A percentile compares a stretch with the other conserved stretches of the same genome.
These are phyloP conservation scores for Barnettozyma sp. DNA, from an alignment of 805 yeast genomes.

Conservation along the genomic window DNA sequence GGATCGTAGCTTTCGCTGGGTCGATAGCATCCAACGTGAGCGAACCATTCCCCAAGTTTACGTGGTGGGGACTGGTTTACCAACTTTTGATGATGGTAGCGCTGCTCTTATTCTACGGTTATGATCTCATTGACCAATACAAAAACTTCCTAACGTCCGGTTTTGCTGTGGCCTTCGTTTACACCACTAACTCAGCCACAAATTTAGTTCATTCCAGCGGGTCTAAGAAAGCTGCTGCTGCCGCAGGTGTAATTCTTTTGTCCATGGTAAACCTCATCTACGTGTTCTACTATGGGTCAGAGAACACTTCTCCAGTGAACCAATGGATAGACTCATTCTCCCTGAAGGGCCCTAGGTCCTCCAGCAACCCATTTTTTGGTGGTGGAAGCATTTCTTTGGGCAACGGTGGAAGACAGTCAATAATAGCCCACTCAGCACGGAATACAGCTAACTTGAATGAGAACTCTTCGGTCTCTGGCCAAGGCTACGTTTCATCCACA, in stretches of 20 bases:
- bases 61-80: constrained; percentile 96
- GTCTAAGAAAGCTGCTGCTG: constrained; percentile 72
- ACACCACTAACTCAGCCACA: constrained; percentile 79
- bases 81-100: constrained; percentile 54
- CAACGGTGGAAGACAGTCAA: constrained; percentile 8
- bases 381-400: constrained; percentile 7
- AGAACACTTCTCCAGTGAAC: constrained; percentile 81
- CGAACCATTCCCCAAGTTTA: constrained; percentile 62
- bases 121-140: constrained; percentile 63
- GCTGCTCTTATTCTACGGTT: constrained; percentile 47
- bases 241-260: constrained; percentile 84
- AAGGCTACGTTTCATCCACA: constrained; percentile 39
- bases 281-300: constrained; percentile 87
- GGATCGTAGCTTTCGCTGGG: constrained; percentile 88
- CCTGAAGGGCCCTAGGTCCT: constrained; percentile 39
- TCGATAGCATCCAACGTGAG: constrained; percentile 50
- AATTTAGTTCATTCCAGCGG: constrained; percentile 63
- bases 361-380: constrained; percentile 22
- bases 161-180: constrained; percentile 65
- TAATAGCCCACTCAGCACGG: not conserved
- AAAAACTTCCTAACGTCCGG: constrained; percentile 38
- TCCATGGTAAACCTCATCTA: constrained; percentile 79
- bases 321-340: constrained; percentile 81
- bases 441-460: constrained; percentile 1
- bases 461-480: constrained; percentile 18